Evolutionary conservation across 345 rosid species (phyloP).

Genomic region (Salix udensis): DNA sequence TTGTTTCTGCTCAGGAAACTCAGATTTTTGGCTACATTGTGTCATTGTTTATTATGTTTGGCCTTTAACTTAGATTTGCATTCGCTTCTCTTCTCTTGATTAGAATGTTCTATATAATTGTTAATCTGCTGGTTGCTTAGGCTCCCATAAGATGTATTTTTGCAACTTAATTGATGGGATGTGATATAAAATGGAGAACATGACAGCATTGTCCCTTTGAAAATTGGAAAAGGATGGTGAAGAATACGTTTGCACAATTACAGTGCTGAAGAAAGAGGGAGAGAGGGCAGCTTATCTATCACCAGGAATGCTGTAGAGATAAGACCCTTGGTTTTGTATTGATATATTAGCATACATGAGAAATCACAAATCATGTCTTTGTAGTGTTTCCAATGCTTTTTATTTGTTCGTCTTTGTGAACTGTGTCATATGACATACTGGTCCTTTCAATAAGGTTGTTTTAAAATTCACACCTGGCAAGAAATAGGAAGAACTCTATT

Average conservation of each 20-base stretch:
- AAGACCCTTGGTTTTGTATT: not conserved
- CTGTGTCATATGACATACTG: not conserved
- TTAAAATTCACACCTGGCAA: not conserved
- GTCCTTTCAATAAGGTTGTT: not conserved
- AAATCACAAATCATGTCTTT: not conserved
- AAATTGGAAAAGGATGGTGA: not conserved
- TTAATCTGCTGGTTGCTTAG: not conserved
- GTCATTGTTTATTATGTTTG: slow-evolving; percentile 19
- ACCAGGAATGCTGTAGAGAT: not conserved
- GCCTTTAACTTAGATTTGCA: slow-evolving; percentile 54
- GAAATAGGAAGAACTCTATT: not conserved
- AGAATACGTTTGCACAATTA: not conserved
- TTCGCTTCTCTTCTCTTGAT: not conserved
- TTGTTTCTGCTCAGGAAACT: not conserved
- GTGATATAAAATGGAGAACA: not conserved
- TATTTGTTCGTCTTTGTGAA: not conserved
- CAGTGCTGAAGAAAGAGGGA: not conserved
- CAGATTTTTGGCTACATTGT: not conserved
- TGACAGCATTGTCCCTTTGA: not conserved
- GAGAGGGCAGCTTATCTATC: not conserved
- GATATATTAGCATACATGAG: not conserved
- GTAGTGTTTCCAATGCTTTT: not conserved
- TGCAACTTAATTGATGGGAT: not conserved
- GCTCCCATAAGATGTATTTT: not conserved
- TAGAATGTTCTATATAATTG: not conserved